Evolutionary conservation across 2,329 filamentous ascomycete species (phyloP), one percentile per base, ranked within the genome.

Genomic region (Colletotrichum costaricense): DNA sequence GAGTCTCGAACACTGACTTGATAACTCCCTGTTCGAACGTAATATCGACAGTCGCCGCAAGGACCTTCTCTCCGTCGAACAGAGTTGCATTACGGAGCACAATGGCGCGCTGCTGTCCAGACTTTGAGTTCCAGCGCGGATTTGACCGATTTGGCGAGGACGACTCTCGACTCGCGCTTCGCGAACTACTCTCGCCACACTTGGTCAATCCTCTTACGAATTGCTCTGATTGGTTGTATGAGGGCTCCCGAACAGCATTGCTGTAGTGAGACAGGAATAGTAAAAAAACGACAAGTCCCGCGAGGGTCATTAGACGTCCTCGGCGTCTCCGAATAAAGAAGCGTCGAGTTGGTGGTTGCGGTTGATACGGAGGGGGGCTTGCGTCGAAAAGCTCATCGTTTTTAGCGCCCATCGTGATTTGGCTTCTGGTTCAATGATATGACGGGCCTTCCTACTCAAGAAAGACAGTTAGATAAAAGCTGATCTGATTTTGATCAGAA

Each of bases 1-100:
- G 28, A 3, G 5, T 46, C 14, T 26, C 57, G 4, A 5, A 22
- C 11, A 69, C 28, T 5, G 52, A 64, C 4, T 73, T 74, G 24
- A 85, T 76, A 14, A 84, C 74, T 4, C 84, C 84, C 46, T 81
- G 77, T 26, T 79, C 76, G 57, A 85, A 81, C 5, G 78, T 56
- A 19, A 86, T 79, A 75, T 86, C 84, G 5, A 85, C 80, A 0
- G 76, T n/a, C 4, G 76, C 73, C 1, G 76, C 38, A 7, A 81
- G 58, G 30, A 84, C 78, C 3, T 64, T 74, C 54, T 84, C 81
- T 6, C 84, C 84, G 75, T 86, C 84, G 68, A 86, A 86, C 8
- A 86, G 76, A 16, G 81, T 85, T 1, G 79, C 82, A 72, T 86
- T 86, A 30, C 77, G 78, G 19, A 86, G 75, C 1, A 85, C 60